Base-by-base conservation (phyloP, 768 basidiomycete species). In the Termitomyces sp. region DNA sequence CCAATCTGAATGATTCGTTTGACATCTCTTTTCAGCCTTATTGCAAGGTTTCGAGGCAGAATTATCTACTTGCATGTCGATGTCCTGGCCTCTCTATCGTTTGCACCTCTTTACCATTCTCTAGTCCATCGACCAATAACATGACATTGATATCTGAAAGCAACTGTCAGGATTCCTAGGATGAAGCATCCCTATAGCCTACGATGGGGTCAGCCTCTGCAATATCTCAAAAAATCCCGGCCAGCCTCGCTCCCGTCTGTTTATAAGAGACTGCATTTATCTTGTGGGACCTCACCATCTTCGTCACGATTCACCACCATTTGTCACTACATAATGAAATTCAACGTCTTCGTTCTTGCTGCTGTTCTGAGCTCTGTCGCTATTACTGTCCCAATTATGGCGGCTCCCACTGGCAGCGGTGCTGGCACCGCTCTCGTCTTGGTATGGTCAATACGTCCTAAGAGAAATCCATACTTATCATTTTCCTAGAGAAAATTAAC, bases 331-430 rank as follows among this genome's bases (percentile, higher is more conserved):
- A 63, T 2, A 29, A 63, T 63, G 62, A 63, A 60, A 42, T 47
- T 63, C 49, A 34, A 38, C 50, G 40, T 63, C 29, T 56, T 60
- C 48, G 34, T 49, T 57, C 36, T 63, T 14, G 17, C 59, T 50
- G 55, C 59, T 17, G 34, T 63, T 17, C 40, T 63, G 11, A 42
- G 62, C 42, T 56, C 48, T 47, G 34, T 36, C 31, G 37, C 49
- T 20, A 59, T 63, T 48, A 25, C 45, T 32, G 49, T 54, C 42
- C 59, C 62, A 8, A 46, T 15, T 10, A 51, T 56, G 53, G 58
- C 58, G 32, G 58, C 58, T 31, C 62, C 62, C 14, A 38, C 56
- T 34, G 43, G 20, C 10, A 53, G 52, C 52, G n/a, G 52, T 40
- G 47, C 57, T 59, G 56, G 47, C 36, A 25, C 50, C 1, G 56